Evolutionary conservation across 345 rosid genomes (phyloP), one percentile per base, ranked within the genome.

Genomic region (Eucalyptus curtisii): DNA sequence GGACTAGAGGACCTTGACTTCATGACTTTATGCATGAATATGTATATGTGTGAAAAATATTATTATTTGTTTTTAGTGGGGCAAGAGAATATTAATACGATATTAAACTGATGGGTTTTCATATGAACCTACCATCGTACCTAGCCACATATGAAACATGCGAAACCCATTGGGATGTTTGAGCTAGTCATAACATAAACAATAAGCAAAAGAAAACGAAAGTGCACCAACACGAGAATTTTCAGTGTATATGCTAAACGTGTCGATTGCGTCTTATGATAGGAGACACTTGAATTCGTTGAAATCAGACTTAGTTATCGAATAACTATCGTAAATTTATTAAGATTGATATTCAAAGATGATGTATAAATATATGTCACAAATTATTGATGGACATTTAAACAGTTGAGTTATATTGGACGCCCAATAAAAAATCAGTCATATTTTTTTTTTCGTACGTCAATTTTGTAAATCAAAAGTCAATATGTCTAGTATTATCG

Each of bases 251-350:
- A 64, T 64, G 19, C 76, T 64, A n/a, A 14, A 64, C 3, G 20
- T 14, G 76, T 13, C 3, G 5, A 4, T n/a, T 7, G n/a, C 10
- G 10, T 13, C 33, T 61, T 12, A 61, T 14, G 19, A n/a, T 64
- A 13, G 19, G 5, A 33, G 37, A 64, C 31, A 31, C 3, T 64
- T n/a, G 76, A 64, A 64, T 14, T 14, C 8, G 2, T n/a, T 33
- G 1, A 64, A n/a, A 64, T n/a, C 76, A n/a, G 16, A n/a, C 76
- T 31, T 64, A 7, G 20, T 64, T 64, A 7, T 64, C 16, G 6
- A 48, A 48, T 48, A 48, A 48, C 0, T 48, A 48, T 48, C 12
- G 2, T 0, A 48, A 1, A 2, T 12, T 48, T n/a, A n/a, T 48
- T n/a, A n/a, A 64, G 76, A 57, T 0, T n/a, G 0, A 4, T n/a